Conservation (phyloP, 2,329 filamentous ascomycete genomes). For the Exophiala calicioides region DNA sequence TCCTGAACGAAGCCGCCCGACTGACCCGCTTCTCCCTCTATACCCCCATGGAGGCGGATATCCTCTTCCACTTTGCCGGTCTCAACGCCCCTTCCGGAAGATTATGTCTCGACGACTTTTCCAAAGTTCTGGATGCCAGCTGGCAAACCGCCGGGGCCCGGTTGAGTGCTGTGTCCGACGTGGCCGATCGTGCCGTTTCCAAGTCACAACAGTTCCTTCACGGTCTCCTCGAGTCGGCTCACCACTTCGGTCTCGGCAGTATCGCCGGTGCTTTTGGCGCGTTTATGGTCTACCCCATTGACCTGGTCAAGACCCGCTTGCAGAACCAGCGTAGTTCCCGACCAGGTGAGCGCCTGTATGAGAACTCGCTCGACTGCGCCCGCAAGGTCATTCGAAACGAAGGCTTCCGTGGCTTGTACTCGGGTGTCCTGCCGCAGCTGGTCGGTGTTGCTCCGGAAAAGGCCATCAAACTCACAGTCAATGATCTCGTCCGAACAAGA, state of each 20-base stretch:
- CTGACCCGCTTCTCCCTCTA: constrained; percentile 93
- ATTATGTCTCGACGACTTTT: constrained; percentile 79
- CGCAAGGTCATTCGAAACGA: constrained; percentile 92
- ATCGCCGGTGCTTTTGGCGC: constrained; percentile 94
- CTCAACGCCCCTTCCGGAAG: constrained; percentile 86
- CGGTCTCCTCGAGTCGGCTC: constrained; percentile 71
- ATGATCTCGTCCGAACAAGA: constrained; percentile 80
- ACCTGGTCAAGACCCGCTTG: constrained; percentile 97
- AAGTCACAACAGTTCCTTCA: constrained; percentile 61
- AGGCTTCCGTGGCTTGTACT: constrained; percentile 85
- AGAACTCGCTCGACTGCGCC: constrained; percentile 95
- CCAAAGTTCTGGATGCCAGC: constrained; percentile 90
- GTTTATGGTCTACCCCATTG: constrained; percentile 99
- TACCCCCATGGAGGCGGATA: constrained; percentile 98
- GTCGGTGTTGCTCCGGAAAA: constrained; percentile 99
- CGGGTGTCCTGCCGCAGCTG: constrained; percentile 89
- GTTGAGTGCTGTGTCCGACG: constrained; percentile 41
- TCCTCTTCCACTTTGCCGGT: constrained; percentile 96
- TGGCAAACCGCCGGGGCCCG: constrained; percentile 70
- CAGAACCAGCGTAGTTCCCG: constrained; percentile 88
- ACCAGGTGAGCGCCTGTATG: constrained; percentile 86
- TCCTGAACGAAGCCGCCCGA: constrained; percentile 87
- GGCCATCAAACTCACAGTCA: constrained; percentile 98
- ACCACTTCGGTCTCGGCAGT: constrained; percentile 88
- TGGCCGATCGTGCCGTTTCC: constrained; percentile 56